Evolutionary conservation across 148 eudicot species (phyloP), one percentile per base, ranked within the genome.

Genomic region (Spergularia marina): DNA sequence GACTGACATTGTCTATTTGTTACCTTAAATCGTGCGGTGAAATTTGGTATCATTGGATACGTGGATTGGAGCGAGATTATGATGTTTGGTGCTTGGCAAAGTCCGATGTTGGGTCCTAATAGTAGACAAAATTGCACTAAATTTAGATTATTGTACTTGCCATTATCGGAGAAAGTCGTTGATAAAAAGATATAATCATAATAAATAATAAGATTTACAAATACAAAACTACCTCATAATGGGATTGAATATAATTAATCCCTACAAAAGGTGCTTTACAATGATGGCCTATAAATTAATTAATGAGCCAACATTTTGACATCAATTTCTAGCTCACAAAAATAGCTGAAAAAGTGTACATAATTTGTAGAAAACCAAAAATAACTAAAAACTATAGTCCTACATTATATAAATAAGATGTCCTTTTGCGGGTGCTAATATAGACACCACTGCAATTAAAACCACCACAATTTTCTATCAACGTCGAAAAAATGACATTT

Each of bases 371-470:
- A 30, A 30, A 30, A 30, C 4, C 36, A 30, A 30, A 30, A 30
- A 30, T 30, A 51, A 47, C 49, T 51, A 20, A 12, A 68, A 49
- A 18, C 55, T 49, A 52, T 34, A 64, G 8, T 15, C 71, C 71
- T 68, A 68, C 71, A 20, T 49, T 49, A 68, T 49, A 68, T 68
- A 68, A 49, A 51, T 49, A 68, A 49, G n/a, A 21, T 49, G 71
- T 49, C 56, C 71, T 68, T 68, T 68, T 6, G 71, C 71, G 56
- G 71, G 71, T 68, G 71, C 55, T 51, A 20, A 68, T 68, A 68
- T 68, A 68, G 40, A 16, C 69, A 68, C 71, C 71, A 51, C 56
- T 51, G 54, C 57, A 49, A 68, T 49, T 68, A 68, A 39, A 30
- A 30, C 36, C 49, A 47, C 55, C 71, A 67, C 21, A 67, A 16